These are phyloP conservation scores for Corynascus novoguineensis DNA, from an alignment of 495 filamentous ascomycete genomes.

Conservation along the genomic window DNA sequence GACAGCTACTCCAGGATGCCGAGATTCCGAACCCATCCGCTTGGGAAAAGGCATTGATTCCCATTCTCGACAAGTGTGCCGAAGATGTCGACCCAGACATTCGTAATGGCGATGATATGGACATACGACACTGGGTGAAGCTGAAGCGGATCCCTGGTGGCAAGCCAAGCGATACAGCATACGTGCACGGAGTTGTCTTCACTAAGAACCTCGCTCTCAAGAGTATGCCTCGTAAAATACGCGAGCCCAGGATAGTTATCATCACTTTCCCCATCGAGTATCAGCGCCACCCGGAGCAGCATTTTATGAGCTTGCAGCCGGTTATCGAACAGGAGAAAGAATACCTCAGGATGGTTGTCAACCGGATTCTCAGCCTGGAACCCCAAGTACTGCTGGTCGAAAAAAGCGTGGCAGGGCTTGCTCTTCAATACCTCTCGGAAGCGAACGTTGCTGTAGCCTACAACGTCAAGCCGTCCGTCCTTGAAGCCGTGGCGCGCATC, in stretches of 20 bases:
- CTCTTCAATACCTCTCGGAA: conserved; percentile 77
- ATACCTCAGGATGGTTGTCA: conserved; percentile 86
- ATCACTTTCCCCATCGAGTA: conserved; percentile 96
- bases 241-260: conserved; percentile 81
- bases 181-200: conserved; percentile 94
- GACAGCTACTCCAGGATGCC: conserved; percentile 73
- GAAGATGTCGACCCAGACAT: conserved; percentile 94
- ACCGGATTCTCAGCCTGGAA: conserved; percentile 77
- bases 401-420: conserved; percentile 84
- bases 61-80: conserved; percentile 84
- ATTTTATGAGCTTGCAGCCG: conserved; percentile 97
- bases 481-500: conserved; percentile 89
- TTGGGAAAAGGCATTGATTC: conserved; percentile 90
- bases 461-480: conserved; percentile 92
- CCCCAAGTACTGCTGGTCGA: conserved; percentile 85
- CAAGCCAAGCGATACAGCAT: conserved; percentile 81
- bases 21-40: conserved; percentile 62
- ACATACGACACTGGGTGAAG: conserved; percentile 98
- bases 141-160: conserved; percentile 93
- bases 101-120: conserved; percentile 83
- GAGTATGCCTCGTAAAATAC: conserved; percentile 84
- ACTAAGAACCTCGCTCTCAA: conserved; percentile 95
- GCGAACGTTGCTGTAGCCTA: conserved; percentile 87
- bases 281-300: conserved; percentile 78
- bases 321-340: conserved; percentile 97